Evolutionary conservation across 495 filamentous ascomycete genomes (phyloP), one percentile per base, ranked within the genome.

Genomic region (Halenospora varia): DNA sequence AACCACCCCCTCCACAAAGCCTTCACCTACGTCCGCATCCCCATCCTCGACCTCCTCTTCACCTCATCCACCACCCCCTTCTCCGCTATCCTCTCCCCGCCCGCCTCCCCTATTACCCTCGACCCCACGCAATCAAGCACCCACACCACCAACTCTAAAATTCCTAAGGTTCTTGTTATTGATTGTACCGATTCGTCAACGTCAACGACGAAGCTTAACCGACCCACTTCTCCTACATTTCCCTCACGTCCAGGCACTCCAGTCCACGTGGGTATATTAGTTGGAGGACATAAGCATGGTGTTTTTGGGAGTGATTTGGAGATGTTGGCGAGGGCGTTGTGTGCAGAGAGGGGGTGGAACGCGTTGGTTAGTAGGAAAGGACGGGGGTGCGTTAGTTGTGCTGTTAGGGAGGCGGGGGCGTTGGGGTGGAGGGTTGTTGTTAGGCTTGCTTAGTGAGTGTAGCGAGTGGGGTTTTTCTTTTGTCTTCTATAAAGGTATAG

Each of bases 321-420:
- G 70, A 79, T 88, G 1, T 76, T 89, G 40, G 85, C 77, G 8
- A 75, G 87, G 25, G 86, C 87, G 1, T 78, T 88, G 68, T 91
- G 88, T 62, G 82, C 86, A 2, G 79, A 87, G 56, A 81, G 76
- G 58, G 88, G 86, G 2, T 80, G 79, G 70, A 82, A 88, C 66
- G 87, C 86, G 15, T 60, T 91, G 48, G 81, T 91, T 57, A 85
- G 84, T 49, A 72, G 86, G 25, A 76, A 76, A 45, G 79, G 82
- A 48, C 74, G 83, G 60, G 83, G 80, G 0, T 90, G 88, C 64
- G 60, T 89, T 35, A 75, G 77, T 9, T 89, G 88, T 63, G 84
- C 85, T 61, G 78, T 91, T 24, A 74, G 88, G 22, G 87, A 91
- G 70, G 87, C 86, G 0, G 79, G 78, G 10, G 87, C 87, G 6